Evolutionary conservation across 352 stramenopile genomes (phyloP), one percentile per base, ranked within the genome.

Genomic region (Pythium brachiatum): DNA sequence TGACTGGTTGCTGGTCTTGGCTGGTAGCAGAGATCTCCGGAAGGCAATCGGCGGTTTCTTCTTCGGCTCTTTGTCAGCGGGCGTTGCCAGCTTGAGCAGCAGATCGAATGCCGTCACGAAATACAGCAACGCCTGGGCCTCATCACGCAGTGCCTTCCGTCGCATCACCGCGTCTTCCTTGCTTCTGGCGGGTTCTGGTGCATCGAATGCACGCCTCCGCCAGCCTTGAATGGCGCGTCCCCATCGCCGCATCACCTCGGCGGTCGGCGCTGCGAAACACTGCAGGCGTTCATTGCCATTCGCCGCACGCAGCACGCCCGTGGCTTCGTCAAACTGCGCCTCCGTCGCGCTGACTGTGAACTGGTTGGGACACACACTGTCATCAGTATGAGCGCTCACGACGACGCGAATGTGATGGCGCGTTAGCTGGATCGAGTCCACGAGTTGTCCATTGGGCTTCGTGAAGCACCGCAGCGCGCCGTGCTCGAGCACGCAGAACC

Each of bases 151-250:
- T 15, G 27, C 58, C 20, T 48, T 52, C 16, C 59, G 43, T 9
- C 59, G 39, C 43, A 32, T 3, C 15, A 26, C 39, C n/a, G 25
- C 38, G 9, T 26, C n/a, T 46, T 27, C 31, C 0, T 41, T 31
- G 21, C 26, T 56, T 36, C 20, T 39, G 15, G 16, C 36, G 23
- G n/a, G 7, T 53, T 34, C n/a, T 29, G 13, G 53, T 48, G 47
- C 81, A 51, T 83, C 64, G 46, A 92, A 92, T 26, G 76, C 69
- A 41, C 88, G 81, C 15, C 81, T 73, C 41, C 73, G 68, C 83
- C 83, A 93, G 64, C 89, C 90, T 59, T 87, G 77, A 58, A 93
- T 79, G 8, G 76, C 78, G 41, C 86, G 85, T 50, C 74, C 68
- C 83, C 83, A 93, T 52, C 72, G 74, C 36, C 69, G 75, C 79